A percentile compares a stretch with the other conserved stretches of the same genome.
These are phyloP conservation scores for Tetrahymena malaccensis DNA, from an alignment of 73 alveolate species.

Conservation along the genomic window DNA sequence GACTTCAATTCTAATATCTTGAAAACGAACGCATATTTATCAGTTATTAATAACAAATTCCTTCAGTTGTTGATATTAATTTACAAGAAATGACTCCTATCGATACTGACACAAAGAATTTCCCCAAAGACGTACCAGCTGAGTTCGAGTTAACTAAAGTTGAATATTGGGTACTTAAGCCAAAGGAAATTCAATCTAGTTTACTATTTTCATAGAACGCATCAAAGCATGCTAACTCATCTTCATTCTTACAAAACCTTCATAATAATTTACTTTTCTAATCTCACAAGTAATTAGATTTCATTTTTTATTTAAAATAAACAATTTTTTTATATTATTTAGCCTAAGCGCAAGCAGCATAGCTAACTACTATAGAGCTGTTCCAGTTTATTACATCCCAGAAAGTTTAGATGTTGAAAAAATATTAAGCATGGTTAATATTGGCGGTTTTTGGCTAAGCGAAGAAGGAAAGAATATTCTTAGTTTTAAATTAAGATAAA, in stretches of 20 bases:
- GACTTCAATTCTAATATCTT: neutral
- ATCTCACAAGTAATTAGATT: neutral
- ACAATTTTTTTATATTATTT: neutral
- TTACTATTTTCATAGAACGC: neutral
- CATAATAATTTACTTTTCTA: neutral
- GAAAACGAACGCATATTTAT: neutral
- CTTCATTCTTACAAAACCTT: neutral
- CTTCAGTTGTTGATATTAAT: neutral
- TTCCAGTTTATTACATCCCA: neutral
- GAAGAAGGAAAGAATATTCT: neutral
- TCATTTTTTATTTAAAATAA: neutral
- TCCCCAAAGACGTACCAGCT: neutral
- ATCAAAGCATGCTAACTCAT: neutral
- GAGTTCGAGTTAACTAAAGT: neutral
- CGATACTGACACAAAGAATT: neutral
- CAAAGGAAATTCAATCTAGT: neutral
- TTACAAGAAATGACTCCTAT: neutral
- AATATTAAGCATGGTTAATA: neutral
- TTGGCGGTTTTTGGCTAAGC: neutral
- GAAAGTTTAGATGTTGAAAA: neutral
- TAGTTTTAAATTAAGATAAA: neutral
- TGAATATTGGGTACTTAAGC: neutral
- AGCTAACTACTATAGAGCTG: neutral
- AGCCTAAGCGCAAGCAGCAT: neutral
- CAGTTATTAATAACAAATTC: neutral